A percentile compares a stretch with the other conserved stretches of the same genome.
Evolutionary conservation across 1,284 basidiomycete species (phyloP).

Genomic region (Rhodotorula sp.): DNA sequence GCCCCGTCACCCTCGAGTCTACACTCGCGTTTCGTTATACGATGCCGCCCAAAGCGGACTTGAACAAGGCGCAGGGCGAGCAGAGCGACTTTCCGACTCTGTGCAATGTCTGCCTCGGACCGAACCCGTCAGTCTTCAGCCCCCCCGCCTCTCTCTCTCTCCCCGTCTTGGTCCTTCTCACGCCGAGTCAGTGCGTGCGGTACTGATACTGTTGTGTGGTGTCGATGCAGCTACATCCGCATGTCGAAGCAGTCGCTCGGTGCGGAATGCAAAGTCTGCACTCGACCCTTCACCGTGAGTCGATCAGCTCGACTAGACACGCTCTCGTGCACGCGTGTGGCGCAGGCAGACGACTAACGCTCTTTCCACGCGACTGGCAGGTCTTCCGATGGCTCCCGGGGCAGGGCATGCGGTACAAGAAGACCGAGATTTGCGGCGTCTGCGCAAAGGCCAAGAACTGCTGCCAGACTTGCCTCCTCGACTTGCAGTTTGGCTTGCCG

Average conservation of each 20-base stretch:
- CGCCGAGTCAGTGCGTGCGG: background rate
- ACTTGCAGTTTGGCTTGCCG: constrained; percentile 88
- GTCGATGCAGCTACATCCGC: constrained; percentile 47
- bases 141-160: constrained; percentile 1
- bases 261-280: constrained; percentile 91
- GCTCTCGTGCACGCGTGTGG: background rate
- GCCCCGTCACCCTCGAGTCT: background rate
- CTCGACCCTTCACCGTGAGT: constrained; percentile 64
- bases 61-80: constrained; percentile 88
- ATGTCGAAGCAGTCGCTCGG: constrained; percentile 83
- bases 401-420: constrained; percentile 85
- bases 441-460: constrained; percentile 99
- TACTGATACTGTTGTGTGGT: constrained; percentile 2
- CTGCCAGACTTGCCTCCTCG: constrained; percentile 95
- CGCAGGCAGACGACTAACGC: background rate
- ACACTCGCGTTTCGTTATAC: background rate
- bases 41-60: constrained; percentile 54
- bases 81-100: constrained; percentile 85
- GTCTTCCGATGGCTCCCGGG: constrained; percentile 99
- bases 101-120: constrained; percentile 57
- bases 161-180: background rate
- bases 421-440: constrained; percentile 97
- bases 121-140: constrained; percentile 67
- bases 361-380: background rate
- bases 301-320: background rate